phyloP scores from a whole-genome alignment of 106 monocot species.

The Platanthera guangdongensis region DNA sequence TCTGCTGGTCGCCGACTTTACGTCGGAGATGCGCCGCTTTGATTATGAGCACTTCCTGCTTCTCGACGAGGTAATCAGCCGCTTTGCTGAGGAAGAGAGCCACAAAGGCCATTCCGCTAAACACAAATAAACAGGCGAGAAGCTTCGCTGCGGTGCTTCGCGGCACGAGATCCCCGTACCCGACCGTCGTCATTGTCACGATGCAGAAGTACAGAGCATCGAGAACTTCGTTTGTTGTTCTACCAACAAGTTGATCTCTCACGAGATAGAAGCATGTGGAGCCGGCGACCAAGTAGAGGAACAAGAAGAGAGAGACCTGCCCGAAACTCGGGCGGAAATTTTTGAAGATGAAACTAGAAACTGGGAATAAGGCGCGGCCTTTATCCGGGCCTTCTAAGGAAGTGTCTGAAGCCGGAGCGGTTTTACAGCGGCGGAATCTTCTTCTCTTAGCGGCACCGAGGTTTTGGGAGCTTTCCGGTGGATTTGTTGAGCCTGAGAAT shows the following conservation, averaged over 20 bases:
- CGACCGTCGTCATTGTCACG: constrained; percentile 93
- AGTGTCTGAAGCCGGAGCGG: constrained; percentile 25
- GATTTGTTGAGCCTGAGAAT: constrained; percentile 17
- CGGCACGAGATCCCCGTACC: constrained; percentile 85
- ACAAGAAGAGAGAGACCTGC: constrained; percentile 30
- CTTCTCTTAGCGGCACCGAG: constrained; percentile 17
- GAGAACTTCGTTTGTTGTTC: constrained; percentile 43
- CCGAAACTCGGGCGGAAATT: constrained; percentile 32
- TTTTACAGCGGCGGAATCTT: constrained; percentile 41
- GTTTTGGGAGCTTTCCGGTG: constrained; percentile 1
- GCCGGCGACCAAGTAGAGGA: constrained; percentile 43
- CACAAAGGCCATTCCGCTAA: constrained; percentile 67
- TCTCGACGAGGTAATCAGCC: constrained; percentile 80
- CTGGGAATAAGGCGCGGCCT: constrained; percentile 10
- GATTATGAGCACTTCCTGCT: constrained; percentile 65
- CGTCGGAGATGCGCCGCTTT: constrained; percentile 41
- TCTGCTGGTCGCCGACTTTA: constrained; percentile 27
- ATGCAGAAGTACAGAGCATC: constrained; percentile 85
- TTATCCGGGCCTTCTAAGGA: constrained; percentile 2
- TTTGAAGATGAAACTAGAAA: constrained; percentile 17
- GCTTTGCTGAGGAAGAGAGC: constrained; percentile 62
- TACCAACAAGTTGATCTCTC: constrained; percentile 47
- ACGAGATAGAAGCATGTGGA: constrained; percentile 47
- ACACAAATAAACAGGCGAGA: constrained; percentile 73
- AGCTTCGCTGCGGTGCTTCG: constrained; percentile 49